A percentile compares a stretch with the other conserved stretches of the same genome.
These are phyloP conservation scores for Pseudocercospora macadamiae DNA, from an alignment of 2,329 filamentous ascomycete species.

Conservation along the genomic window DNA sequence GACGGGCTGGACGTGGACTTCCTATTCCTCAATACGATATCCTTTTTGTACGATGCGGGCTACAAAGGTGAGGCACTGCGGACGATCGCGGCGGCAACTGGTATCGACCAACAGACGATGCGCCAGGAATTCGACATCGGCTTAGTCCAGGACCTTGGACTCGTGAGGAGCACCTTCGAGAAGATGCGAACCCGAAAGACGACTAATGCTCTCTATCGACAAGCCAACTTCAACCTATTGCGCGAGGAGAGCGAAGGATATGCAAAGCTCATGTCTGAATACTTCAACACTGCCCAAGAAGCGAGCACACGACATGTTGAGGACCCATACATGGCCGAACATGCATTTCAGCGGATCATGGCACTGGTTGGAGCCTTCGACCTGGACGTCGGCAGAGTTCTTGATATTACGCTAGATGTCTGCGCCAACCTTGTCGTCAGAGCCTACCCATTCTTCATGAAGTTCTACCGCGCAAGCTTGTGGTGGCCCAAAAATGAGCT, in stretches of 20 bases:
- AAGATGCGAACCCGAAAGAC: conserved; percentile 84
- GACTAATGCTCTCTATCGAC: conserved; percentile 90
- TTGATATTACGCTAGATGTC: conserved; percentile 93
- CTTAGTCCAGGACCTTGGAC: conserved; percentile 72
- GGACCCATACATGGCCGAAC: conserved; percentile 74
- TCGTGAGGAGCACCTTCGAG: conserved; percentile 83
- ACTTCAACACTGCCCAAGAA: conserved; percentile 80
- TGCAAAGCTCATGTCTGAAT: conserved; percentile 91
- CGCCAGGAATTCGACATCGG: conserved; percentile 81
- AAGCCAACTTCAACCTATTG: conserved; percentile 94
- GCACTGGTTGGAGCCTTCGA: conserved; percentile 96
- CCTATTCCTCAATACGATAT: conserved; percentile 81
- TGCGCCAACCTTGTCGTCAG: conserved; percentile 93
- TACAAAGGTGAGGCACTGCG: conserved; percentile 61
- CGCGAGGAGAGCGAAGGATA: conserved; percentile 97
- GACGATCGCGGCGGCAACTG: conserved; percentile 70
- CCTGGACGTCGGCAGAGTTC: conserved; percentile 88
- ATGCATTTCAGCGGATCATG: conserved; percentile 89
- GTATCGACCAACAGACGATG: conserved; percentile 70
- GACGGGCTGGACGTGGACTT: conserved; percentile 54
- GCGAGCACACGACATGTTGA: conserved; percentile 67
- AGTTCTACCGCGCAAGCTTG: conserved; percentile 85
- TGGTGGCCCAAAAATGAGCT: conserved; percentile 85
- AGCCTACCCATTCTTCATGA: conserved; percentile 91
- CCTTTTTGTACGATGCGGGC: conserved; percentile 75